Evolutionary conservation across 148 eudicot genomes (phyloP).

Genomic region (Rhododendron mucronatum): DNA sequence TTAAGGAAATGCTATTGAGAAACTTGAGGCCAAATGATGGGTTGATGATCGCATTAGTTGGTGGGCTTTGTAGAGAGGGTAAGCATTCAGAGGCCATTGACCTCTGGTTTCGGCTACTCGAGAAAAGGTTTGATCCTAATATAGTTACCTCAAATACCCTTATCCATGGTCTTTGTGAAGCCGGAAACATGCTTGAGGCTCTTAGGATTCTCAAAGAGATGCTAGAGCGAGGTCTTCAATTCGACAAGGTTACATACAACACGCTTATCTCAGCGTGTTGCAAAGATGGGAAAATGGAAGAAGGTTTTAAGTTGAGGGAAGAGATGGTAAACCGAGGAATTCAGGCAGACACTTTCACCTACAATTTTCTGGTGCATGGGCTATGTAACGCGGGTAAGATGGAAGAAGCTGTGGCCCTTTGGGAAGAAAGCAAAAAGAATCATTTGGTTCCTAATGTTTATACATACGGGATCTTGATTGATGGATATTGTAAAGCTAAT

Average conservation of each 20-base stretch:
- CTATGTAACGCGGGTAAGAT: constrained; percentile 50
- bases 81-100: constrained; percentile 58
- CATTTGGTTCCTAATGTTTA: constrained; percentile 47
- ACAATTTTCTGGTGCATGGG: constrained; percentile 51
- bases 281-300: constrained; percentile 61
- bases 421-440: constrained; percentile 47
- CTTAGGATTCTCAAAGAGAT: constrained; percentile 58
- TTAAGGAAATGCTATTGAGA: constrained; percentile 59
- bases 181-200: constrained; percentile 55
- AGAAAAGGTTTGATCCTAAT: constrained; percentile 51
- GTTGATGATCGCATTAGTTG: constrained; percentile 52
- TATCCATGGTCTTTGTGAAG: constrained; percentile 64
- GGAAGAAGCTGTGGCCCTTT: constrained; percentile 63
- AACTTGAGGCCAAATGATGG: constrained; percentile 60
- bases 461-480: constrained; percentile 64
- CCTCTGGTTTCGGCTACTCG: constrained; percentile 56
- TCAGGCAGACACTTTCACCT: constrained; percentile 51
- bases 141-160: constrained; percentile 73
- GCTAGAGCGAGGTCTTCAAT: constrained; percentile 39
- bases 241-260: constrained; percentile 70
- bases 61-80: constrained; percentile 51
- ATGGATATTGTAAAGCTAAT: constrained; percentile 63
- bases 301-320: constrained; percentile 54
- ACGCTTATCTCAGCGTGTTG: constrained; percentile 64
- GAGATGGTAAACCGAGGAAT: constrained; percentile 62